Conservation (phyloP, 768 basidiomycete genomes). For the Pholiota conissans region DNA sequence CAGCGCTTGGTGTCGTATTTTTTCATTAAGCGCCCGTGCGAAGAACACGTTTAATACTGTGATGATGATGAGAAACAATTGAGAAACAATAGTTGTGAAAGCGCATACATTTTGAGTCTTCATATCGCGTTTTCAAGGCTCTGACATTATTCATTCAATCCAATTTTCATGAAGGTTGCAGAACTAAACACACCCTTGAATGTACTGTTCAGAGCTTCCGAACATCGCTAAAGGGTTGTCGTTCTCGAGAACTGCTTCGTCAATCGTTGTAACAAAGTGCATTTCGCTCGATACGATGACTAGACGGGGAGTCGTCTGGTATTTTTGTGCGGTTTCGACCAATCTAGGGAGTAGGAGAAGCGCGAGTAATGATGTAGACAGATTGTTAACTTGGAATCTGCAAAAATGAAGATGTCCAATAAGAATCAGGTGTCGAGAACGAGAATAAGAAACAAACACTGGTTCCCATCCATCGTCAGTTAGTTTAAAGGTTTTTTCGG, state of each 20-base stretch:
- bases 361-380: constrained; percentile 38
- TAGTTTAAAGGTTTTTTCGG: constrained; percentile 8
- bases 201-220: constrained; percentile 4
- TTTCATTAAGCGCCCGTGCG: constrained; percentile 36
- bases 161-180: neutral
- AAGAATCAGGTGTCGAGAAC: neutral
- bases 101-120: constrained; percentile 33
- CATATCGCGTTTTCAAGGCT: constrained; percentile 23
- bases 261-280: constrained; percentile 31
- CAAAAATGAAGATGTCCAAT: too few relatives aligned
- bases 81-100: neutral
- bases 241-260: constrained; percentile 20
- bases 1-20: constrained; percentile 29
- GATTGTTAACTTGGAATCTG: constrained; percentile 48
- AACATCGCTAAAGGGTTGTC: constrained; percentile 29
- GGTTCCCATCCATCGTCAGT: constrained; percentile 49
- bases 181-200: neutral
- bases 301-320: constrained; percentile 30
- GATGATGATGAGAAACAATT: too few relatives aligned
- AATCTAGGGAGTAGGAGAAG: constrained; percentile 43
- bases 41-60: constrained; percentile 41
- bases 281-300: constrained; percentile 44
- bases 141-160: neutral
- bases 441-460: constrained; percentile 23
- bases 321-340: constrained; percentile 32